A percentile compares a stretch with the other conserved stretches of the same genome.
phyloP scores from a whole-genome alignment of 148 eudicot species.

The Fagopyrum homotropicum region DNA sequence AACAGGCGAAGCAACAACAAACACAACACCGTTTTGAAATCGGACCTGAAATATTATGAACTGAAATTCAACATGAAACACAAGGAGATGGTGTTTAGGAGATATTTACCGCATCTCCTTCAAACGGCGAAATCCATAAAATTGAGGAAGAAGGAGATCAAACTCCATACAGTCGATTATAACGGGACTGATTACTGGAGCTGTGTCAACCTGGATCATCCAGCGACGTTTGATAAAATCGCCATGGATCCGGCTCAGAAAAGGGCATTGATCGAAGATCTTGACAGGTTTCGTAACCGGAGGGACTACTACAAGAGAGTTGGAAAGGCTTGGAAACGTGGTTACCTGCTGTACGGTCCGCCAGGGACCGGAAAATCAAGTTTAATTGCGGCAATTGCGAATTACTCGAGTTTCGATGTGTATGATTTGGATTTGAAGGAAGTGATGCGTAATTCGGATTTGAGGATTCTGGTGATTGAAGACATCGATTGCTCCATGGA shows the following conservation, averaged over 20 bases:
- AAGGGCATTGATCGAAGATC: constrained; percentile 21
- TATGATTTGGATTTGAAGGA: too few species aligned
- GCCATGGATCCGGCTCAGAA: constrained; percentile 23
- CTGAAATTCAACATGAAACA: constrained; percentile 32
- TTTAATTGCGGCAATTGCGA: too few species aligned
- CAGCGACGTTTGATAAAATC: constrained; percentile 24
- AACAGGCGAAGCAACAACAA: constrained; percentile 10
- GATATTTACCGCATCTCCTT: too few species aligned
- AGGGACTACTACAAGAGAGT: constrained; percentile 14
- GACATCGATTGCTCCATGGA: constrained; percentile 50
- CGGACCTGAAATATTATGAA: constrained; percentile 27
- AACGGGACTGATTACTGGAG: too few species aligned
- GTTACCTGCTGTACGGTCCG: too few species aligned
- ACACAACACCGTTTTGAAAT: constrained; percentile 5
- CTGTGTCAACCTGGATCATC: constrained; percentile 43
- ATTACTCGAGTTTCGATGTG: too few species aligned
- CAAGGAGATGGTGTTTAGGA: constrained; percentile 27
- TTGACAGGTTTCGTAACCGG: constrained; percentile 21
- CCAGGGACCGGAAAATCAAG: too few species aligned
- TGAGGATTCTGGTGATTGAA: constrained; percentile 50
- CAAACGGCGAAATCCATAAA: too few species aligned
- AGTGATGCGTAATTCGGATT: constrained; percentile 32
- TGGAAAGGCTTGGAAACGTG: too few species aligned
- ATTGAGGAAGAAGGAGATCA: too few species aligned
- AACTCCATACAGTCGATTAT: too few species aligned